phyloP scores from a whole-genome alignment of 2,329 filamentous ascomycete species.

The Hymenoscyphus occultus region DNA sequence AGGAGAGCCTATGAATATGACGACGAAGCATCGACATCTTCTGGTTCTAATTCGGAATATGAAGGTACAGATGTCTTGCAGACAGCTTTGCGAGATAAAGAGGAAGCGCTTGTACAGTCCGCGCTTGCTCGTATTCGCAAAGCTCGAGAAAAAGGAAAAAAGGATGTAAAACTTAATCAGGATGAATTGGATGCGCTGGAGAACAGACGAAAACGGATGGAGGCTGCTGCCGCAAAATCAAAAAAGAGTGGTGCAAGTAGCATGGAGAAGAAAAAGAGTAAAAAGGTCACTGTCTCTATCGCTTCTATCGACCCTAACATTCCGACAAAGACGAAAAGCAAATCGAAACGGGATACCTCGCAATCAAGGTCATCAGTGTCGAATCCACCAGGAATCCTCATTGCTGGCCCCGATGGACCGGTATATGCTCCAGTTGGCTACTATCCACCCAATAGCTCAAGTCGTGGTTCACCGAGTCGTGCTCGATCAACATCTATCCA shows the following conservation, averaged over 20 bases:
- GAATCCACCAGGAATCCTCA: conserved; percentile 43
- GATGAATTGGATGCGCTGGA: conserved; percentile 81
- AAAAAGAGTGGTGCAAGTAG: conserved; percentile 31
- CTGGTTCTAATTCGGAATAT: conserved; percentile 49
- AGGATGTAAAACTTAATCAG: conserved; percentile 75
- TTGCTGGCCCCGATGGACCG: conserved; percentile 47
- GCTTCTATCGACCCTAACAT: conserved; percentile 12
- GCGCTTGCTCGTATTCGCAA: conserved; percentile 77
- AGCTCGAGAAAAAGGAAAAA: conserved; percentile 71
- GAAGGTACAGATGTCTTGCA: conserved; percentile 48
- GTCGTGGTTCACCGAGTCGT: conserved; percentile 36
- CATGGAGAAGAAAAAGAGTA: conserved; percentile 30
- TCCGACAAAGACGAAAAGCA: conserved; percentile 32
- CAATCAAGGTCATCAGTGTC: conserved; percentile 23
- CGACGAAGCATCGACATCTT: conserved; percentile 44
- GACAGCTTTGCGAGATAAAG: conserved; percentile 59
- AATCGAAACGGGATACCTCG: conserved; percentile 35
- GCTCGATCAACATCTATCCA: conserved; percentile 32
- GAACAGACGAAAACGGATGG: conserved; percentile 58
- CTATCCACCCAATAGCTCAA: conserved; percentile 36
- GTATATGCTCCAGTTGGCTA: conserved; percentile 46
- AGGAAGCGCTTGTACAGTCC: conserved; percentile 72
- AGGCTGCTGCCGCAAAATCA: conserved; percentile 27
- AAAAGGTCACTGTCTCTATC: conserved; percentile 32
- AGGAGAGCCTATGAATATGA: conserved; percentile 36